Evolutionary conservation across 73 alveolate species (phyloP), one percentile per base, ranked within the genome.

Genomic region (Paraurostyla sp.): DNA sequence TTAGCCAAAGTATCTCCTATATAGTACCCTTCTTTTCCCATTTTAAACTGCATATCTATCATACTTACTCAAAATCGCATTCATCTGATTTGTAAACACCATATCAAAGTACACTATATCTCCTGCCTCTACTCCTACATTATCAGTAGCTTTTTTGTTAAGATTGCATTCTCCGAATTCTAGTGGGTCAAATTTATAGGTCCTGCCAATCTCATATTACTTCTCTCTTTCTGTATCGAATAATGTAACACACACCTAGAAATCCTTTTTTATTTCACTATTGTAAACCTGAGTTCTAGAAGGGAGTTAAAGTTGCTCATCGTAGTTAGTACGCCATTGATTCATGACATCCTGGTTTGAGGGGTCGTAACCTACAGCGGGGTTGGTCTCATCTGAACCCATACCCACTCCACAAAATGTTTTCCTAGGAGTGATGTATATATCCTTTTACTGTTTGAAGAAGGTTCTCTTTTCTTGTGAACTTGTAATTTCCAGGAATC

Each of bases 171-270:
- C 94, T 13, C 84, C 87, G 11, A 23, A 46, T 23, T 56, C 62
- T 46, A 93, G 29, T 52, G 65, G 83, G 16, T 57, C 94, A 71
- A 71, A 76, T n/a, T 65, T 78, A 62, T 87, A 93, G n/a, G 52
- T 87, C 54, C 95, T 58, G 1, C 98, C 98, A 11, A 94, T 48
- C 11, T 95, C 94, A 29, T 88, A 68, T 27, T 51, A 89, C 42
- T 71, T 80, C 71, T 94, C 98, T 45, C 85, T 83, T 38, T 68
- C 38, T 3, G 95, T 65, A 48, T 94, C 97, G 32, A 92, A 58
- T 52, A 68, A 68, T n/a, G 80, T 4, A 0, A 85, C 20, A 29
- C 91, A 81, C 3, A 54, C 78, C 62, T 51, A 35, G 49, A 51
- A 78, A 7, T 78, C 89, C 78, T 36, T 38, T 6, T 51, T 49